Evolutionary conservation across 495 filamentous ascomycete species (phyloP), one percentile per base, ranked within the genome.

Genomic region (Hypoxylon subgilvum): DNA sequence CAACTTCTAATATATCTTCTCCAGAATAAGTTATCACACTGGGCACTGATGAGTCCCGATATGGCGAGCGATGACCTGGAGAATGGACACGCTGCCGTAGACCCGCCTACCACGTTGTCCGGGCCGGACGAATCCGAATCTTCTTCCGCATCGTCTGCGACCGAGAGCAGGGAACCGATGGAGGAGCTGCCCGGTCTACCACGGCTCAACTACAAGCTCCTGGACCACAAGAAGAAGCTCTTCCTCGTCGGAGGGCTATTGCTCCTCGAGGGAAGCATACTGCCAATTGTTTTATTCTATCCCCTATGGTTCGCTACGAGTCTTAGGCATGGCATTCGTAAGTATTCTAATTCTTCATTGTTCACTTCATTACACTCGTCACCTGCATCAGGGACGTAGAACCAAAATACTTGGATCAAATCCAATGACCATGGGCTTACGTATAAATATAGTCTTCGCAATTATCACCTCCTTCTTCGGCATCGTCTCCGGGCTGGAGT

Each of bases 401-500:
- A 9, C 27, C 22, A 32, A 18, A 25, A 1, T 5, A 32, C 3
- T 21, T 34, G 27, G 27, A 30, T 30, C 4, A 25, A 18, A 8
- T n/a, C n/a, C 2, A 4, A 14, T 2, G 25, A 27, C 13, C 19
- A 43, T 8, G 8, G 16, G 9, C 63, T 67, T 12, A 70, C 45
- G 36, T 36, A 5, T 25, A 7, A 17, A 12, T 3, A 2, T 12
- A 72, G 70, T 76, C 32, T 81, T 81, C 44, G 77, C 77, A 56
- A 76, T 81, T 47, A 74, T 81, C 55, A 81, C 78, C 1, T 70
- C 78, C 22, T 79, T 81, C 56, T 81, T 77, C 61, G 78, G 78
- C 38, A 57, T 78, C 28, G 72, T 79, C 13, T 77, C 77, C 5
- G 77, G 77, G 23, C 62, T 78, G 27, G 78, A 81, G 48, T 81